Conservation (phyloP, 345 rosid genomes). For the Leavenworthia alabamica region DNA sequence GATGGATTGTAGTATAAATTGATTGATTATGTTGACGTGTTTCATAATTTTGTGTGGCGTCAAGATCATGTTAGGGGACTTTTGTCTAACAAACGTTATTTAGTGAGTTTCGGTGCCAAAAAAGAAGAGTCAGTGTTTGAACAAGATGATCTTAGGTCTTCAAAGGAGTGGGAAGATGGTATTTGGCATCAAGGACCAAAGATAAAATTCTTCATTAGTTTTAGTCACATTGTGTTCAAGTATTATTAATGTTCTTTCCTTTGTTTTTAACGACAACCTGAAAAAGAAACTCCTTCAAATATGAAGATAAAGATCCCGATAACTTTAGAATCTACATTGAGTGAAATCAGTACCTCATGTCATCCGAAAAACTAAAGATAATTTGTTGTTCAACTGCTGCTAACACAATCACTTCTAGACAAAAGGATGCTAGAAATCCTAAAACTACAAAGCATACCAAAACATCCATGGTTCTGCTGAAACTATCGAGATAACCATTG, state of each 20-base stretch:
- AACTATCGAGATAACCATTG: not conserved
- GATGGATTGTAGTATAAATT: slow-evolving; percentile 39
- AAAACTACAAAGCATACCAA: slow-evolving; percentile 15
- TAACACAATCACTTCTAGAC: slow-evolving; percentile 6
- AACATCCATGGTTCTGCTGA: not conserved
- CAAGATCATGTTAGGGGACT: slow-evolving; percentile 46
- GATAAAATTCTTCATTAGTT: slow-evolving; percentile 28
- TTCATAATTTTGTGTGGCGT: slow-evolving; percentile 44
- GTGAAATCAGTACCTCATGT: slow-evolving; percentile 14
- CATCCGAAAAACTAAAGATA: slow-evolving; percentile 33
- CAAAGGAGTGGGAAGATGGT: slow-evolving; percentile 46
- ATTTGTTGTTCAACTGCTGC: slow-evolving; percentile 12
- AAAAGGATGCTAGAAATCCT: slow-evolving; percentile 17
- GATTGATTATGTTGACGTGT: slow-evolving; percentile 49
- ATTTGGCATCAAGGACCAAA: slow-evolving; percentile 41
- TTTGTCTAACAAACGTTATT: slow-evolving; percentile 40
- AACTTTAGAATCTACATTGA: slow-evolving; percentile 14
- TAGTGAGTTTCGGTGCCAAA: slow-evolving; percentile 38
- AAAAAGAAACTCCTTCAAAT: slow-evolving; percentile 19
- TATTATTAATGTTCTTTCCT: not conserved
- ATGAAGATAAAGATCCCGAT: slow-evolving; percentile 5
- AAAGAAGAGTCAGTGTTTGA: slow-evolving; percentile 39
- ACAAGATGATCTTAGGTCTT: slow-evolving; percentile 45
- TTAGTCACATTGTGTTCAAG: not conserved
- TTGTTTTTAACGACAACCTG: slow-evolving; percentile 19